A percentile compares a stretch with the other conserved stretches of the same genome.
Conservation (phyloP, 2,329 filamentous ascomycete genomes). For the Cercospora canescens region DNA sequence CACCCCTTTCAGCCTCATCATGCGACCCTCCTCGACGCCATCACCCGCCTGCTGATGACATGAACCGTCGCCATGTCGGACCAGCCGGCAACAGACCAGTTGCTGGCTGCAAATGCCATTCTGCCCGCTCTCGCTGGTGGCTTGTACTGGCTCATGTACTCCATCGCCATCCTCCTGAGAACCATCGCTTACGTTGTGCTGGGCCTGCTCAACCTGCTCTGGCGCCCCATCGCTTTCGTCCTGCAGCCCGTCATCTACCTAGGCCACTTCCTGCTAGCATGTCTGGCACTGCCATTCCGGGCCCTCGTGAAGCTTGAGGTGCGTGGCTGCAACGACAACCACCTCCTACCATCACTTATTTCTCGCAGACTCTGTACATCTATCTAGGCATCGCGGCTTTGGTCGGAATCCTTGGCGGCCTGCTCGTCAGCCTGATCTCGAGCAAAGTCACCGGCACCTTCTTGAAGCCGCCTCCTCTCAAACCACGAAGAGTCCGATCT, state of each 20-base stretch:
- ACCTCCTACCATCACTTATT: constrained; percentile 18
- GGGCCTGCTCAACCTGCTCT: constrained; percentile 48
- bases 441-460: constrained; percentile 37
- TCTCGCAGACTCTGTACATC: constrained; percentile 50
- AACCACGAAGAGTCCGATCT: constrained; percentile 22
- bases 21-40: not conserved
- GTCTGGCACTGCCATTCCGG: constrained; percentile 51
- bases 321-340: constrained; percentile 17
- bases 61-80: not conserved
- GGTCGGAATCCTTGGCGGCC: constrained; percentile 65
- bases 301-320: constrained; percentile 59
- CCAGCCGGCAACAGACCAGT: not conserved
- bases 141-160: constrained; percentile 28
- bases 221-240: constrained; percentile 47
- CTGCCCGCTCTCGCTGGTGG: constrained; percentile 22
- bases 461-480: constrained; percentile 22
- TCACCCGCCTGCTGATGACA: not conserved
- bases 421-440: constrained; percentile 60
- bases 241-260: constrained; percentile 55
- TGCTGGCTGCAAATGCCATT: not conserved
- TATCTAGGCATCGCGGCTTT: constrained; percentile 67
- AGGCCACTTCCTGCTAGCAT: constrained; percentile 41
- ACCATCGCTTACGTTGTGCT: constrained; percentile 41
- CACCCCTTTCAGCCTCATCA: constrained; percentile 22
- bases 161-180: constrained; percentile 41